Conservation (phyloP, 768 basidiomycete genomes). For the Coprinopsis cinerea region DNA sequence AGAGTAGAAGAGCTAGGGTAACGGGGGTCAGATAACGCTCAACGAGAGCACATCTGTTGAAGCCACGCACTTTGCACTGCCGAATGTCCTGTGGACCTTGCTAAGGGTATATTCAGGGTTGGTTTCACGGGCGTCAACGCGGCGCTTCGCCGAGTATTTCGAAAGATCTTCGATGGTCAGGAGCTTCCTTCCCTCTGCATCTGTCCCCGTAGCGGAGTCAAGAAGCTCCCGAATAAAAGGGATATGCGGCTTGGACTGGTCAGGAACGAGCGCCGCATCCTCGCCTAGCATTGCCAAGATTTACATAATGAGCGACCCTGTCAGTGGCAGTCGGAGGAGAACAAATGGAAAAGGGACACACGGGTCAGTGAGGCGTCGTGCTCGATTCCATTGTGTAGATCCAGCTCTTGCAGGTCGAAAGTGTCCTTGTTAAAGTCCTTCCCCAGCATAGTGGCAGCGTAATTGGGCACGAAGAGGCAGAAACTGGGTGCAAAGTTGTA, state of each 20-base stretch:
- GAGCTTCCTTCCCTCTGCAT: conserved; percentile 36
- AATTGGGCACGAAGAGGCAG: conserved; percentile 59
- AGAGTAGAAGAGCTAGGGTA: conserved; percentile 55
- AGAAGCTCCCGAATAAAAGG: conserved; percentile 52
- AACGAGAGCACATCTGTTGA: not conserved
- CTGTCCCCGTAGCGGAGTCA: conserved; percentile 52
- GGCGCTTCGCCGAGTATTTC: conserved; percentile 50
- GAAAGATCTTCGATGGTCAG: conserved; percentile 59
- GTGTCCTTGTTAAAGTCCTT: conserved; percentile 52
- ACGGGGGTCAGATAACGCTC: not conserved
- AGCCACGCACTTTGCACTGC: conserved; percentile 56
- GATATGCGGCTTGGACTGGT: conserved; percentile 50
- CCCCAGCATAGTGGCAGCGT: conserved; percentile 50
- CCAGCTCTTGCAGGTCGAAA: conserved; percentile 62
- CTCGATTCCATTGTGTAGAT: conserved; percentile 71
- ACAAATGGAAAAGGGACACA: too few species aligned
- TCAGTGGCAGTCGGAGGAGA: not conserved
- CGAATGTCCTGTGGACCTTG: conserved; percentile 53
- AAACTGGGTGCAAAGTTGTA: conserved; percentile 71
- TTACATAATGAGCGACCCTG: not conserved
- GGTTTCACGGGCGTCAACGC: conserved; percentile 43
- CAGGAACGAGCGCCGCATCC: conserved; percentile 37
- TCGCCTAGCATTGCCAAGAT: conserved; percentile 34
- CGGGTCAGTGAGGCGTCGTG: conserved; percentile 61
- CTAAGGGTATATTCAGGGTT: conserved; percentile 55